A percentile compares a stretch with the other conserved stretches of the same genome.
These are phyloP conservation scores for Bidens hawaiensis DNA, from an alignment of 140 eudicot species.

Conservation along the genomic window DNA sequence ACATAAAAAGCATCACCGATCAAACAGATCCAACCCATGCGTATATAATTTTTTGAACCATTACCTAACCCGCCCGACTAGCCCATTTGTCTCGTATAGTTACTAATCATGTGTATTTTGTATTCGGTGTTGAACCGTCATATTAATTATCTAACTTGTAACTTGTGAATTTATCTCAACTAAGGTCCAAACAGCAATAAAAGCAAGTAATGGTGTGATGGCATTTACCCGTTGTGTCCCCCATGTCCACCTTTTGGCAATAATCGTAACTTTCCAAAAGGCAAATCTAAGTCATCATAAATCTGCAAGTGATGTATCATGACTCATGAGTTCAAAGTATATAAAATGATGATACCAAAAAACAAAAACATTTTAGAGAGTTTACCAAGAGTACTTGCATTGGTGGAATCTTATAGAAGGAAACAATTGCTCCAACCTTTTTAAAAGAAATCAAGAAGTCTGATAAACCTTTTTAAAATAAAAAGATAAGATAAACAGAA, in stretches of 20 bases:
- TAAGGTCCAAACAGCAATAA: not conserved
- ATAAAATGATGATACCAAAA: not conserved
- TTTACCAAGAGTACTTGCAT: constrained; percentile 89
- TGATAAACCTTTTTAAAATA: not conserved
- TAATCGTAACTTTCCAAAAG: constrained; percentile 78
- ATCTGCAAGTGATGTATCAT: constrained; percentile 36
- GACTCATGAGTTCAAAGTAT: constrained; percentile 2
- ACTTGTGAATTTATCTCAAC: not conserved
- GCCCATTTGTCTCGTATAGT: not conserved
- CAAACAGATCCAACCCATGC: not conserved
- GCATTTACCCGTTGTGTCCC: constrained; percentile 88
- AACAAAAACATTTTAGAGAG: not conserved
- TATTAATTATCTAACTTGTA: not conserved
- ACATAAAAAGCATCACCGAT: not conserved
- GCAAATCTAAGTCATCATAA: constrained; percentile 88
- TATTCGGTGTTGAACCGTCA: not conserved
- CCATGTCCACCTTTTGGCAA: constrained; percentile 99
- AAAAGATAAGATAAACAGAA: not conserved
- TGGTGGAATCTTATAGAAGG: constrained; percentile 83
- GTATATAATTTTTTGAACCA: not conserved
- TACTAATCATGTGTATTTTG: not conserved
- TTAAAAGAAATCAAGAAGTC: constrained; percentile 12
- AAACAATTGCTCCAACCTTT: constrained; percentile 85
- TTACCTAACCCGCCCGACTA: not conserved
- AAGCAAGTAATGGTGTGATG: not conserved